These are phyloP conservation scores for Globisporangium recalcitrans DNA, from an alignment of 352 stramenopile species.

Conservation along the genomic window DNA sequence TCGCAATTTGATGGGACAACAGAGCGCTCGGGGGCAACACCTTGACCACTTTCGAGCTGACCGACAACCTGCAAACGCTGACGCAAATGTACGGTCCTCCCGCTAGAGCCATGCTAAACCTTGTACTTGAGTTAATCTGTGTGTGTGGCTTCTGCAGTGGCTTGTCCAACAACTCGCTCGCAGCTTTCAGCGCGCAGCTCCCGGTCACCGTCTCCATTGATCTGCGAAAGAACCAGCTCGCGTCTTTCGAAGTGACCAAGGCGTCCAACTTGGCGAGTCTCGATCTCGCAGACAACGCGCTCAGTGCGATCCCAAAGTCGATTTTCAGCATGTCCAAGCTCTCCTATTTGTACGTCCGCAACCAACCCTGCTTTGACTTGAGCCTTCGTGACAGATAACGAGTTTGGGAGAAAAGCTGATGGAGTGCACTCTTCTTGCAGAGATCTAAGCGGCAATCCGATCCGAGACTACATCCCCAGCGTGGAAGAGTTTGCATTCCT, in stretches of 20 bases:
- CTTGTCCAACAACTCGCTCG: not conserved
- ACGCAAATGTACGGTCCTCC: constrained; percentile 3
- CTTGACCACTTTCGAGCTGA: not conserved
- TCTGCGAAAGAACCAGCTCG: not conserved
- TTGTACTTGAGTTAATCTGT: too few relatives aligned
- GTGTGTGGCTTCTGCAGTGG: not conserved
- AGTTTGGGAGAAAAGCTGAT: too few relatives aligned
- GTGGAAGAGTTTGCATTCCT: constrained; percentile 11
- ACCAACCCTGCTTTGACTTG: not conserved
- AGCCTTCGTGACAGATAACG: too few relatives aligned
- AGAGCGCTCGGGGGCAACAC: constrained; percentile 4
- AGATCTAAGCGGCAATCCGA: constrained; percentile 9
- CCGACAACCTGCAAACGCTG: constrained; percentile 12
- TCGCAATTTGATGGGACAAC: not conserved
- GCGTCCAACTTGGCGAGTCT: constrained; percentile 4
- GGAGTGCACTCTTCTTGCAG: not conserved
- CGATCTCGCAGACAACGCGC: not conserved
- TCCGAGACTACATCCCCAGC: constrained; percentile 8
- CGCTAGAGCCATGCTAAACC: too few relatives aligned
- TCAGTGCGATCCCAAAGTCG: not conserved
- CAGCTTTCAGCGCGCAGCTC: not conserved
- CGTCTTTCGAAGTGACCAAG: constrained; percentile 1
- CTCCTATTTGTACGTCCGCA: constrained; percentile 1
- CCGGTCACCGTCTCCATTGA: not conserved
- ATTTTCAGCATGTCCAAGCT: constrained; percentile 10